Evolutionary conservation across 2,329 filamentous ascomycete species (phyloP).

Genomic region (Verticillium zaregamsianum): DNA sequence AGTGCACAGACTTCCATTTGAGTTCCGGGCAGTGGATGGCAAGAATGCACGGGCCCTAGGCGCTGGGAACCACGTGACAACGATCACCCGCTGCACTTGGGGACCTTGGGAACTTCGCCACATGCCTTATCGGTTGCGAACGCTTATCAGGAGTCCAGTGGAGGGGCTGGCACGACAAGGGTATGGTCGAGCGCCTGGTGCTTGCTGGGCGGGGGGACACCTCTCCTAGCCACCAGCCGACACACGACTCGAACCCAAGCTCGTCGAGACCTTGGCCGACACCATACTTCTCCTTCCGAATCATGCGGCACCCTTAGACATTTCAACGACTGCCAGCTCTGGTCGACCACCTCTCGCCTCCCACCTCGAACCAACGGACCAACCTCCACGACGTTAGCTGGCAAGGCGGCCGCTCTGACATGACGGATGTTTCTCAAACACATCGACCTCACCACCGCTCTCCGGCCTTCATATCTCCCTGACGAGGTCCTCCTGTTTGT

Average conservation of each 20-base stretch:
- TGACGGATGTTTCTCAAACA: constrained; percentile 96
- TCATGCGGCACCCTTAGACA: background rate
- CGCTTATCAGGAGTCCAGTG: background rate
- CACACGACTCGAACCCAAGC: background rate
- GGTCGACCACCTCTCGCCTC: background rate
- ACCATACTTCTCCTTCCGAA: background rate
- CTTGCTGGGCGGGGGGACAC: constrained; percentile 31
- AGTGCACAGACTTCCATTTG: too few relatives aligned
- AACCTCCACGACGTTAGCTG: background rate
- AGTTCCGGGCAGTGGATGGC: too few relatives aligned
- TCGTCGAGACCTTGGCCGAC: background rate
- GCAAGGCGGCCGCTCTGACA: constrained; percentile 24
- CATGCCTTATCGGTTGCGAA: too few relatives aligned
- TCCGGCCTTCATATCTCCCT: constrained; percentile 85
- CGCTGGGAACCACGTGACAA: too few relatives aligned
- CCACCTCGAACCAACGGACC: background rate
- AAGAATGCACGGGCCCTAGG: too few relatives aligned
- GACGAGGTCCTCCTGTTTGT: constrained; percentile 96
- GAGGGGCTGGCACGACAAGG: background rate
- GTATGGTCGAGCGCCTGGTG: constrained; percentile 3
- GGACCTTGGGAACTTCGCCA: too few relatives aligned
- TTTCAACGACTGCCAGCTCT: background rate
- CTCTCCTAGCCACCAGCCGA: background rate
- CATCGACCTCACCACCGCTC: constrained; percentile 91
- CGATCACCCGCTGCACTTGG: too few relatives aligned